Evolutionary conservation across 495 filamentous ascomycete genomes (phyloP).

Genomic region (Penicillium odoratum): DNA sequence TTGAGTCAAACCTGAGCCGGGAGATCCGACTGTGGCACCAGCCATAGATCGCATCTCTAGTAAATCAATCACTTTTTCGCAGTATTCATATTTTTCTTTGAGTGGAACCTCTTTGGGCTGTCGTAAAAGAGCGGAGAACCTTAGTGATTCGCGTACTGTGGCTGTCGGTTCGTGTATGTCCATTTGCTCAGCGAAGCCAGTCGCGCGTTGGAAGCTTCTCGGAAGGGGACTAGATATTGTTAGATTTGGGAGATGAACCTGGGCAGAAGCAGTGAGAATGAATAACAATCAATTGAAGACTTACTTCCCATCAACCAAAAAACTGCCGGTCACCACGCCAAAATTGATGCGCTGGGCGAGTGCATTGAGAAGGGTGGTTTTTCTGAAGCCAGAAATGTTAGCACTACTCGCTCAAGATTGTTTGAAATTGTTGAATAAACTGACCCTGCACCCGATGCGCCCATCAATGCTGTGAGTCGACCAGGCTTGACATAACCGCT

Average conservation of each 20-base stretch:
- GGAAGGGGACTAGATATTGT: slow-evolving; percentile 37
- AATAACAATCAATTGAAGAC: not conserved
- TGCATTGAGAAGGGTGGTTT: slow-evolving; percentile 57
- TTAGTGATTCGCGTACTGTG: slow-evolving; percentile 61
- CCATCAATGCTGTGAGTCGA: slow-evolving; percentile 70
- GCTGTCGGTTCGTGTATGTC: slow-evolving; percentile 63
- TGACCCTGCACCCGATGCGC: slow-evolving; percentile 62
- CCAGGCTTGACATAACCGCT: slow-evolving; percentile 72
- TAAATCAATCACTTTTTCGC: slow-evolving; percentile 58
- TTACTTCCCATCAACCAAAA: slow-evolving; percentile 55
- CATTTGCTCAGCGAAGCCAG: slow-evolving; percentile 63
- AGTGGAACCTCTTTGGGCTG: slow-evolving; percentile 56
- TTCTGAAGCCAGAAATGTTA: slow-evolving; percentile 26
- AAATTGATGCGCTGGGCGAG: slow-evolving; percentile 56
- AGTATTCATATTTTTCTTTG: slow-evolving; percentile 64
- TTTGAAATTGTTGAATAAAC: slow-evolving; percentile 2
- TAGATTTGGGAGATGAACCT: not conserved
- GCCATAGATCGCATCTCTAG: slow-evolving; percentile 61
- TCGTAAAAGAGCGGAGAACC: slow-evolving; percentile 59
- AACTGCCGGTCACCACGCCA: slow-evolving; percentile 50
- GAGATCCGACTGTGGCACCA: slow-evolving; percentile 54
- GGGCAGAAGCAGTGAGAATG: too few species aligned
- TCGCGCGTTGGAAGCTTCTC: slow-evolving; percentile 49
- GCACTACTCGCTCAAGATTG: not conserved
- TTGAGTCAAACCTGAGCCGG: slow-evolving; percentile 55